phyloP scores from a whole-genome alignment of 495 filamentous ascomycete species.

The Daldinia vernicosa region DNA sequence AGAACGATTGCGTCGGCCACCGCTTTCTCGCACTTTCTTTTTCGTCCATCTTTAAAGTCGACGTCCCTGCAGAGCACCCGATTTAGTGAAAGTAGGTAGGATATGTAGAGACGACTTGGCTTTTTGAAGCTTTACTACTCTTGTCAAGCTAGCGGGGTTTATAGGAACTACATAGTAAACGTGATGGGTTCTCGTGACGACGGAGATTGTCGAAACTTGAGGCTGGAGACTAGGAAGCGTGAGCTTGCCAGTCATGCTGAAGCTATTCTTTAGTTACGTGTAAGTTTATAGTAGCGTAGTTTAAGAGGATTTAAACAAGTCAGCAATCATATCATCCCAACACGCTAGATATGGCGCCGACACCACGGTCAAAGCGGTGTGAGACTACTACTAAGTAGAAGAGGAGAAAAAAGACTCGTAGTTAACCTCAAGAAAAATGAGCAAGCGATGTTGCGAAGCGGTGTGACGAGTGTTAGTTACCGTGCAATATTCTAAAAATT shows the following conservation, averaged over 20 bases:
- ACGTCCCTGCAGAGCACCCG: constrained; percentile 33
- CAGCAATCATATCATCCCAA: constrained; percentile 14
- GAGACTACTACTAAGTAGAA: constrained; percentile 16
- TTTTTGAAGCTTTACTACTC: constrained; percentile 22
- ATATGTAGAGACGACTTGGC: constrained; percentile 21
- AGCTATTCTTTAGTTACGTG: constrained; percentile 23
- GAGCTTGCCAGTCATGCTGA: constrained; percentile 10
- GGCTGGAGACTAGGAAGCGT: constrained; percentile 19
- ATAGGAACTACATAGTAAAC: constrained; percentile 26
- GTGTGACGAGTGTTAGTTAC: constrained; percentile 27
- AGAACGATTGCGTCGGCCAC: constrained; percentile 25
- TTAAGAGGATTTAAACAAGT: constrained; percentile 10
- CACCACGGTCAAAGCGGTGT: constrained; percentile 27
- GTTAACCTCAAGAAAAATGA: constrained; percentile 11
- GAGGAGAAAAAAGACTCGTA: background rate
- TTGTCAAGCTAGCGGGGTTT: constrained; percentile 24
- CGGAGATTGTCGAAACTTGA: constrained; percentile 18
- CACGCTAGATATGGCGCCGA: constrained; percentile 16
- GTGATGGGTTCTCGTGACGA: constrained; percentile 33
- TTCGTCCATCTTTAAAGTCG: constrained; percentile 17
- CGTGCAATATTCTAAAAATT: constrained; percentile 5
- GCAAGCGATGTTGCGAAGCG: constrained; percentile 32
- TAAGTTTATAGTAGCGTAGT: constrained; percentile 10
- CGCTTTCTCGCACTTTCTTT: constrained; percentile 39
- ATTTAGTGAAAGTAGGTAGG: constrained; percentile 21